A percentile compares a stretch with the other conserved stretches of the same genome.
Evolutionary conservation across 2,329 filamentous ascomycete species (phyloP).

Genomic region (Pestalotiopsis fici): DNA sequence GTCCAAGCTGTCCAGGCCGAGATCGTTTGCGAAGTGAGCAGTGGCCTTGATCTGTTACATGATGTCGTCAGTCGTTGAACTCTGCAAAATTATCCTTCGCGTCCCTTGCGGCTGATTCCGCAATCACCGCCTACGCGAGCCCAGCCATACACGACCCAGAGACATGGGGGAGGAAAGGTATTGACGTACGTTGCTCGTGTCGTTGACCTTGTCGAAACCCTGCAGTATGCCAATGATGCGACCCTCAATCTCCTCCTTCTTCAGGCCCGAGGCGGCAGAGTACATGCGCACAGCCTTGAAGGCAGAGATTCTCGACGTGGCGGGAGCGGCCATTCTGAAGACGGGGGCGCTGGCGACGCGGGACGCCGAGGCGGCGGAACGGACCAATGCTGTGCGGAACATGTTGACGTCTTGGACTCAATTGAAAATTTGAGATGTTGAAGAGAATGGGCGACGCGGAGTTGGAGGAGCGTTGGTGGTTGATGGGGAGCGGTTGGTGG

Average conservation of each 20-base stretch:
- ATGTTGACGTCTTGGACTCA: conserved; percentile 53
- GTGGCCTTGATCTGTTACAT: conserved; percentile 70
- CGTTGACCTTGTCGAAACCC: conserved; percentile 95
- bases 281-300: conserved; percentile 80
- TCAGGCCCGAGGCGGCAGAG: conserved; percentile 76
- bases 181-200: conserved; percentile 59
- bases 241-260: conserved; percentile 83
- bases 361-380: conserved; percentile 65
- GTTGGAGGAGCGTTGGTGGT: conserved; percentile 6
- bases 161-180: background rate
- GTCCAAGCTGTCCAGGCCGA: conserved; percentile 95
- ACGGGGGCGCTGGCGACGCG: conserved; percentile 55
- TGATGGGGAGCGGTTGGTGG: conserved; percentile 9
- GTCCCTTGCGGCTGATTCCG: background rate
- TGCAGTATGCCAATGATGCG: conserved; percentile 90
- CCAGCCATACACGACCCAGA: background rate
- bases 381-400: conserved; percentile 87
- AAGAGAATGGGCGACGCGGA: conserved; percentile 7
- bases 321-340: conserved; percentile 53
- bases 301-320: conserved; percentile 59
- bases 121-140: background rate
- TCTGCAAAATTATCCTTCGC: background rate
- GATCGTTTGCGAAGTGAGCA: conserved; percentile 95
- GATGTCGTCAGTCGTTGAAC: conserved; percentile 11
- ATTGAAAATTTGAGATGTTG: conserved; percentile 9